Conservation (phyloP, 208 protist genomes). For the Kentomonas sorsogonicus region DNA sequence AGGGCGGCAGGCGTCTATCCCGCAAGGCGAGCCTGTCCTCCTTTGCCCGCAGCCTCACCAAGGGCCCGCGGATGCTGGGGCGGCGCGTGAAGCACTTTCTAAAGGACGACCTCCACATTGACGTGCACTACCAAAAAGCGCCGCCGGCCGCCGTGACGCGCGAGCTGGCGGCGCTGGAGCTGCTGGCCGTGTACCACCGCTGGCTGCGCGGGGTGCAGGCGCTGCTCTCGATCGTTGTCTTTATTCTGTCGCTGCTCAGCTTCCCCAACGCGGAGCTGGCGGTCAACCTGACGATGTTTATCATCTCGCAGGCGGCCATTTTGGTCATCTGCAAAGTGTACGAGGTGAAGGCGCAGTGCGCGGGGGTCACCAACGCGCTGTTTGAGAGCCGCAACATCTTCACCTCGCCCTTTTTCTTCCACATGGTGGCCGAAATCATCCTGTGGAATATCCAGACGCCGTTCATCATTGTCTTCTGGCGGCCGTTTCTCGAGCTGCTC, state of each 20-base stretch:
- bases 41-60: conserved; percentile 32
- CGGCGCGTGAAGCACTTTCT: conserved; percentile 64
- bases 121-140: conserved; percentile 40
- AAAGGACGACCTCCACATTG: conserved; percentile 58
- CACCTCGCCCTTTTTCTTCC: conserved; percentile 61
- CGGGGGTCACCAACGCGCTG: conserved; percentile 52
- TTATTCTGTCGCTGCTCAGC: conserved; percentile 45
- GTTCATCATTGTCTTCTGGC: conserved; percentile 38
- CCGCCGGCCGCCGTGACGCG: conserved; percentile 34
- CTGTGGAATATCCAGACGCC: conserved; percentile 75
- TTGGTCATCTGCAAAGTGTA: conserved; percentile 61
- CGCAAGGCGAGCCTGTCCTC: conserved; percentile 5
- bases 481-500: conserved; percentile 43
- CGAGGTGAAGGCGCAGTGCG: conserved; percentile 57
- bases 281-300: conserved; percentile 61
- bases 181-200: conserved; percentile 57
- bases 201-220: conserved; percentile 70
- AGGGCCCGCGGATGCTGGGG: conserved; percentile 49
- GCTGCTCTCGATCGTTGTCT: conserved; percentile 48
- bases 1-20: conserved; percentile 12
- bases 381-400: conserved; percentile 55
- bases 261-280: conserved; percentile 19
- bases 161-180: conserved; percentile 47
- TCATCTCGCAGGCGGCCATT: conserved; percentile 31
- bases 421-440: conserved; percentile 53